A percentile compares a stretch with the other conserved stretches of the same genome.
Evolutionary conservation across 129 eudicot species (phyloP).

Genomic region (Erigeron canadensis): DNA sequence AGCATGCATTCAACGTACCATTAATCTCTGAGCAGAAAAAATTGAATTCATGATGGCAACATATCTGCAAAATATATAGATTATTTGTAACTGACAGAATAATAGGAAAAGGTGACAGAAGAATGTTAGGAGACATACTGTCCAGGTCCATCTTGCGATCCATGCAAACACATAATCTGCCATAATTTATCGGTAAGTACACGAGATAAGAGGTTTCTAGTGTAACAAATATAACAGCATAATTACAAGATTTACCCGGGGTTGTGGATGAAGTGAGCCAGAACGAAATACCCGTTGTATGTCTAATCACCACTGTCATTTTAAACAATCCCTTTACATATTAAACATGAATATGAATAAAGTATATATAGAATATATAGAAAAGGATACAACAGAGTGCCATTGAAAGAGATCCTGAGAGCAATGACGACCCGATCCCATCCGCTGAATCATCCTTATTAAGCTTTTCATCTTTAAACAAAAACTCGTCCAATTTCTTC

Average conservation of each 20-base stretch:
- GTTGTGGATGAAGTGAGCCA: conserved; percentile 85
- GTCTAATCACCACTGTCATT: conserved; percentile 50
- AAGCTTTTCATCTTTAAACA: conserved; percentile 63
- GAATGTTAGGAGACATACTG: conserved; percentile 54
- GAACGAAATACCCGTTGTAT: conserved; percentile 81
- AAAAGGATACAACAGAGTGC: conserved; percentile 95
- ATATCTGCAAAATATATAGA: conserved; percentile 57
- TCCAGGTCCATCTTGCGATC: conserved; percentile 98
- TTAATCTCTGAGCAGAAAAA: conserved; percentile 95
- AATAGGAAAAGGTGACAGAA: not conserved
- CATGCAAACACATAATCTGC: conserved; percentile 94
- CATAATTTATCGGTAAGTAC: conserved; percentile 22
- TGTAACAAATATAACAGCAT: not conserved
- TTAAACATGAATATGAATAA: not conserved
- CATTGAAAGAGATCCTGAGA: conserved; percentile 92
- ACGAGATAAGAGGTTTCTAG: not conserved
- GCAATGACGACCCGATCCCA: conserved; percentile 70
- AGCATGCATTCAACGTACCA: conserved; percentile 35
- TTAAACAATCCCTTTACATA: conserved; percentile 28
- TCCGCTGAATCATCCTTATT: conserved; percentile 53
- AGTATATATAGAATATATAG: not conserved
- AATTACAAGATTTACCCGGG: conserved; percentile 56
- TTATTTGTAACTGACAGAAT: not conserved
- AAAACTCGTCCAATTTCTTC: conserved; percentile 67
- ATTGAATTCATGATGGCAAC: conserved; percentile 94